Conservation (phyloP, 352 stramenopile species). For the Phytopythium boreale region DNA sequence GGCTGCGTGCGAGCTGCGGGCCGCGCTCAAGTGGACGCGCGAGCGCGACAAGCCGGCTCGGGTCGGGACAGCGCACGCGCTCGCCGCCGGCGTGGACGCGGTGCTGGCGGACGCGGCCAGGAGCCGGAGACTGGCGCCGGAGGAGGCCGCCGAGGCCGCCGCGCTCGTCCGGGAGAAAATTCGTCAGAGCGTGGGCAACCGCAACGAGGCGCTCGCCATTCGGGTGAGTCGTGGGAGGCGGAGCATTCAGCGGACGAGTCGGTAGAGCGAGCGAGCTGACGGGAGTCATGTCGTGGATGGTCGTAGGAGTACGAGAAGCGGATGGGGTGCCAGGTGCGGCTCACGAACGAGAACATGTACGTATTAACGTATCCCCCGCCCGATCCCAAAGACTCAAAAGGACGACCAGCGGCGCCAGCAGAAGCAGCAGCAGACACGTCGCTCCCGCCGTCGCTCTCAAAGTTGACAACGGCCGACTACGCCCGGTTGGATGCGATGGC, state of each 20-base stretch:
- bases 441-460: not conserved
- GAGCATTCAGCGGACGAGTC: not conserved
- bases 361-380: conserved; percentile 51
- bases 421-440: not conserved
- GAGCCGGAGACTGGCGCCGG: conserved; percentile 31
- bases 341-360: conserved; percentile 72
- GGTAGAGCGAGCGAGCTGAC: too few relatives aligned
- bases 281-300: too few relatives aligned
- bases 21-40: conserved; percentile 46
- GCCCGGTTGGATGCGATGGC: conserved; percentile 19
- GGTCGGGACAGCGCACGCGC: conserved; percentile 27
- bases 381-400: not conserved
- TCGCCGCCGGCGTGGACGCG: conserved; percentile 38
- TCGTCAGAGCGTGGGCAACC: conserved; percentile 55
- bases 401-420: not conserved
- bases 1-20: conserved; percentile 35
- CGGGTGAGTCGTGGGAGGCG: conserved; percentile 22
- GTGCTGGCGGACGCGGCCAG: conserved; percentile 37
- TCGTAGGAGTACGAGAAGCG: conserved; percentile 64
- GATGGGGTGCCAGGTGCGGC: conserved; percentile 47
- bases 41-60: conserved; percentile 23
- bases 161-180: conserved; percentile 55
- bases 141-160: conserved; percentile 39
- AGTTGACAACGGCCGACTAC: conserved; percentile 19
- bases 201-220: conserved; percentile 65